Conservation (phyloP, 345 rosid genomes). For the Gynandropsis gynandra region DNA sequence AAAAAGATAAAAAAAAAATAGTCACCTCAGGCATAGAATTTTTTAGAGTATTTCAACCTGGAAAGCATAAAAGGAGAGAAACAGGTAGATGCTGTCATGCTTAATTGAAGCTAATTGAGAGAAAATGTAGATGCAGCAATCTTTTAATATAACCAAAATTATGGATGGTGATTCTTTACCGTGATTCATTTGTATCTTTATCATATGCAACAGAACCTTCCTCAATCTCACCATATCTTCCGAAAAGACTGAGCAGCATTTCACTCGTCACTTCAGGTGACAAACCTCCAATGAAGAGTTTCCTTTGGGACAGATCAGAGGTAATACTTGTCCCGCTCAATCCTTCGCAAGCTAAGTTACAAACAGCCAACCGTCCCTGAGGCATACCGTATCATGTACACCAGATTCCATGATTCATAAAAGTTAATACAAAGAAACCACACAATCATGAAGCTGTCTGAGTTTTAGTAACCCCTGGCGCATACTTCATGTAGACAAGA, state of each 20-base stretch:
- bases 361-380: slow-evolving; percentile 63
- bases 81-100: neutral
- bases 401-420: too few relatives aligned
- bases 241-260: slow-evolving; percentile 39
- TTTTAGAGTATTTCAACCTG: neutral
- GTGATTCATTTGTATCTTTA: slow-evolving; percentile 60
- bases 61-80: too few relatives aligned
- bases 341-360: slow-evolving; percentile 60
- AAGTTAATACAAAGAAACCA: too few relatives aligned
- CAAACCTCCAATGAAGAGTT: slow-evolving; percentile 58
- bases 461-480: too few relatives aligned
- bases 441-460: too few relatives aligned
- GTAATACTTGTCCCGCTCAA: slow-evolving; percentile 38
- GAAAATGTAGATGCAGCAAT: neutral
- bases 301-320: slow-evolving; percentile 48
- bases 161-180: slow-evolving; percentile 22
- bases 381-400: neutral
- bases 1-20: slow-evolving; percentile 16
- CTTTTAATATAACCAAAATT: neutral
- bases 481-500: too few relatives aligned
- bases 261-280: slow-evolving; percentile 58
- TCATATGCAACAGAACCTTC: slow-evolving; percentile 68
- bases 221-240: slow-evolving; percentile 54
- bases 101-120: neutral
- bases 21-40: neutral